Conservation (phyloP, 495 filamentous ascomycete species). For the Podospora didyma region DNA sequence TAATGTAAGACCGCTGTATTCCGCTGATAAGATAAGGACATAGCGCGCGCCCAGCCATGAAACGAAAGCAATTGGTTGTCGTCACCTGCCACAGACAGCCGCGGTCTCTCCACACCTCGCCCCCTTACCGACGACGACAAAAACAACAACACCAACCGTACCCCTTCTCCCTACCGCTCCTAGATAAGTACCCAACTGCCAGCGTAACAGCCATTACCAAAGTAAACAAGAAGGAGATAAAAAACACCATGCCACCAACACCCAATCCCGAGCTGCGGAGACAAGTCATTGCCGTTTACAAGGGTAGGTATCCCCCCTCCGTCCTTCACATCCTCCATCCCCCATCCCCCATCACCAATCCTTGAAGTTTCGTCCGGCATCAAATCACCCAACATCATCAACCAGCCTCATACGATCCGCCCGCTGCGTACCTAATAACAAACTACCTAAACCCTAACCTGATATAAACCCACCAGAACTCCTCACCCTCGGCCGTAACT, state of each 20-base stretch:
- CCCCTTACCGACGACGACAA: no score
- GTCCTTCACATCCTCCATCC: no score
- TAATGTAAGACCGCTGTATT: background rate
- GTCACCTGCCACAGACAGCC: no score
- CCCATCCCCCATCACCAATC: background rate
- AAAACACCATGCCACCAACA: conserved; percentile 8
- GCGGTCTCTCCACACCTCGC: no score
- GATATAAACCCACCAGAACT: conserved; percentile 53
- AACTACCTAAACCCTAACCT: background rate
- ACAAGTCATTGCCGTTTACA: conserved; percentile 87
- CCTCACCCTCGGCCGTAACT: conserved; percentile 77
- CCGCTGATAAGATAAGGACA: conserved; percentile 1
- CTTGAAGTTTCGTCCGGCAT: background rate
- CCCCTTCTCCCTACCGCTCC: no score
- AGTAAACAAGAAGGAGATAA: background rate
- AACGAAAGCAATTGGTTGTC: no score
- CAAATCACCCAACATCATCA: no score
- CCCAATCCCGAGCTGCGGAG: conserved; percentile 59
- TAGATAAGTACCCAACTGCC: no score
- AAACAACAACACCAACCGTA: no score
- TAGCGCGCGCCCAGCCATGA: no score
- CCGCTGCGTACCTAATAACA: no score
- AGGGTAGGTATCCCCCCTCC: conserved; percentile 52
- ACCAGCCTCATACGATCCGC: no score
- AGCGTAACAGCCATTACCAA: background rate